Base-by-base conservation (phyloP, 1,284 basidiomycete genomes). In the Tilletiopsis washingtonensis region DNA sequence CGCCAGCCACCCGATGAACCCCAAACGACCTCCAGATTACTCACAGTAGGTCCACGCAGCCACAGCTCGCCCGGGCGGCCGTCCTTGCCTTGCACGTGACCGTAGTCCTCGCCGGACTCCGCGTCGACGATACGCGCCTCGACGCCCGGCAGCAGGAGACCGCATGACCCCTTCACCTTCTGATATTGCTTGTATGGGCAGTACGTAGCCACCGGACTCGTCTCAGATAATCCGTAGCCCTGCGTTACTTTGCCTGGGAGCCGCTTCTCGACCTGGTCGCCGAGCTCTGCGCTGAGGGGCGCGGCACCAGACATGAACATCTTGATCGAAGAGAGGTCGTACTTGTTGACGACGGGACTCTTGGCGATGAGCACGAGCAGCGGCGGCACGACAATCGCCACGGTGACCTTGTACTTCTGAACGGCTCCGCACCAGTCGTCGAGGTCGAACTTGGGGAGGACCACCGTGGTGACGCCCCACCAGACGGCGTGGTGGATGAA, bases 221-320 rank as follows among this genome's bases (percentile, higher is more conserved):
- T 34, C 32, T 34, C 32, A 1, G 85, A 88, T 15, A 89, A 75
- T 11, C 87, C 86, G 59, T 85, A 89, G 5, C 75, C 74, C 53
- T 76, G 74, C 2, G 73, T 73, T 29, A 75, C 66, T n/a, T 20
- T 47, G 12, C n/a, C 25, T 39, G 37, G 23, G 17, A 87, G 72
- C 34, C 82, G 65, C 29, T 77, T 73, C 39, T 78, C 73, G 27
- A 85, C 71, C 57, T 81, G 78, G 73, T 78, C 73, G 11, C 81
- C 80, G 12, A 89, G 77, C 7, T 81, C 78, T 0, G 76, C 76
- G 1, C 84, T 82, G 5, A 91, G 78, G 0, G 89, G 88, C 2
- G 91, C 91, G 0, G 88, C 91, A 4, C 87, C 89, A 1, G 82
- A 85, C 59, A 83, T 78, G 43, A 90, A 63, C 5, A 80, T 74